Evolutionary conservation across 1,139 yeast genomes (phyloP), one percentile per base, ranked within the genome.

Genomic region (Pichia sp.): DNA sequence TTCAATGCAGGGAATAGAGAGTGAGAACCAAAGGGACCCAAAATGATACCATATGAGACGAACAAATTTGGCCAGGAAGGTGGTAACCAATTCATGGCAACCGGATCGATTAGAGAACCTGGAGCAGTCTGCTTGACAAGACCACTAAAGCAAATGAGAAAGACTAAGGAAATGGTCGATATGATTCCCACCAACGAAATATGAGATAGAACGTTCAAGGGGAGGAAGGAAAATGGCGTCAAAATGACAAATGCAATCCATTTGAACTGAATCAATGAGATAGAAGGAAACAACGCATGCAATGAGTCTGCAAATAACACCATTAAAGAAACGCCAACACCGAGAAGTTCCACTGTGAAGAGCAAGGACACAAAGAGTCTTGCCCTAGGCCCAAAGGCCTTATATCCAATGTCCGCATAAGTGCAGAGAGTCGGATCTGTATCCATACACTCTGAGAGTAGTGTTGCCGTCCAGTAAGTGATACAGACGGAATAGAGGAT

Each of bases 401-500:
- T 56, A 37, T 51, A 56, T n/a, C 62, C 62, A 5, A 58, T 43
- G 59, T 88, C 97, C 1, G 96, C 95, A 56, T 86, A 88, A 0
- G 96, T 85, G 72, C 86, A 83, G 44, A 88, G 66, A 0, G 94
- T 82, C 13, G 72, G 75, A 58, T 87, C 96, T 0, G 91, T 80
- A 52, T 86, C 94, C 75, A 87, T 63, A 50, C 85, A 77, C 39
- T 66, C 67, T 19, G 81, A 71, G 33, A 72, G 67, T 58, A 67
- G 65, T 41, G 57, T 67, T n/a, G 96, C 96, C 1, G 95, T 80
- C 51, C 75, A 67, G 46, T 69, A 72, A 1, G 96, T 85, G 13
- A 74, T 60, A 9, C 65, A 34, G 0, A 93, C 88, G 47, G 85
- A 72, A 1, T 67, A 44, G 1, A 68, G 37, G 34, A 87, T 55